Evolutionary conservation across 768 basidiomycete species (phyloP).

Genomic region (Macrolepiota dolichaula): DNA sequence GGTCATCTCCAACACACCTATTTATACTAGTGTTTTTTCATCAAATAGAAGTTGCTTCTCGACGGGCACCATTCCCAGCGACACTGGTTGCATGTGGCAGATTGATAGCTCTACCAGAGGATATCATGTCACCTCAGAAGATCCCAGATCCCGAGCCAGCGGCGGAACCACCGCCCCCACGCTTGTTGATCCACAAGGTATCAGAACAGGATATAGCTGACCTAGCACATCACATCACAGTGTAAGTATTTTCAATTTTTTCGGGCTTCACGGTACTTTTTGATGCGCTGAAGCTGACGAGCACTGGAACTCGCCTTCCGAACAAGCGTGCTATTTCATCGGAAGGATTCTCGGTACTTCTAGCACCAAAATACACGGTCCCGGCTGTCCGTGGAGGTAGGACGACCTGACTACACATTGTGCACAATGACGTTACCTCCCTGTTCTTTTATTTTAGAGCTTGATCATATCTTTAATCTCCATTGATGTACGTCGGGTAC

Average conservation of each 20-base stretch:
- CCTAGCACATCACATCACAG: too few relatives aligned
- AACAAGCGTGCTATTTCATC: too few relatives aligned
- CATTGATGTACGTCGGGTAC: not conserved
- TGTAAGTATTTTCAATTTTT: too few relatives aligned
- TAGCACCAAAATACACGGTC: too few relatives aligned
- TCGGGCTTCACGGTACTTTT: not conserved
- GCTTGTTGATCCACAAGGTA: too few relatives aligned
- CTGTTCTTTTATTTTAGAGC: not conserved
- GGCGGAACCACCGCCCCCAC: too few relatives aligned
- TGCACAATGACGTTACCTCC: too few relatives aligned
- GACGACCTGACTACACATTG: too few relatives aligned
- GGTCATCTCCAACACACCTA: not conserved
- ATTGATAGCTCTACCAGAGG: not conserved
- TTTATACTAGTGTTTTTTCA: not conserved
- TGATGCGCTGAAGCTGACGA: not conserved
- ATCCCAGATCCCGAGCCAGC: not conserved
- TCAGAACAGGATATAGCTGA: too few relatives aligned
- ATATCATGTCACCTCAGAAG: not conserved
- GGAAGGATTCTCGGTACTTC: too few relatives aligned
- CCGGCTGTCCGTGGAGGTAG: too few relatives aligned
- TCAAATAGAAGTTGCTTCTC: not conserved
- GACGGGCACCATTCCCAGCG: not conserved
- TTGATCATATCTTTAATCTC: not conserved
- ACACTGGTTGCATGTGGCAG: not conserved
- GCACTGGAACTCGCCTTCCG: not conserved